Percentiles rank a stretch among this genome's conserved stretches.
Evolutionary conservation across 78 protist species (phyloP).

Genomic region (Bigelowiella natans): DNA sequence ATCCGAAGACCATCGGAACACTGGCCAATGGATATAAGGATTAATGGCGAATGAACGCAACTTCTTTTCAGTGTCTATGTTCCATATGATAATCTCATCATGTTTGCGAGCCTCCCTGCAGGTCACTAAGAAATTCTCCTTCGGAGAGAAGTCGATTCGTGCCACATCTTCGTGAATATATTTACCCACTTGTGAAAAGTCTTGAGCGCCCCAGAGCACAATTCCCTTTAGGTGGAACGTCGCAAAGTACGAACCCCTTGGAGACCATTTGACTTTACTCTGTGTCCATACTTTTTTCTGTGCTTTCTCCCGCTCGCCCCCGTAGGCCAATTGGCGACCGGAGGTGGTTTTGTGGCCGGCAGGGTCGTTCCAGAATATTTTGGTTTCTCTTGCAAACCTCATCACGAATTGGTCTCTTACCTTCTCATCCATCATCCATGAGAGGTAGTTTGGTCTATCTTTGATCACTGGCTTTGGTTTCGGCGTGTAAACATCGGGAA

Average conservation of each 20-base stretch:
- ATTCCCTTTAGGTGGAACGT: not conserved
- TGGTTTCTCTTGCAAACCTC: not conserved
- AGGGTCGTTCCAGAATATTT: not conserved
- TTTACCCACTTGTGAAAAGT: not conserved
- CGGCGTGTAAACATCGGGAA: too few relatives aligned
- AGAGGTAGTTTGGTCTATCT: not conserved
- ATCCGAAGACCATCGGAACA: not conserved
- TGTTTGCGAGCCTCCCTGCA: not conserved
- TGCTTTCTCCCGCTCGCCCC: not conserved
- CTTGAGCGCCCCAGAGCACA: not conserved
- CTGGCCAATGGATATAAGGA: not conserved
- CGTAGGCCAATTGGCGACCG: not conserved
- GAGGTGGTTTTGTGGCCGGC: not conserved
- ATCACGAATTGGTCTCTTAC: not conserved
- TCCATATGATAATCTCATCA: not conserved
- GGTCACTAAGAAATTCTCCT: not conserved
- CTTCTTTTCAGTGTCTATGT: not conserved
- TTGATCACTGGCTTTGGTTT: too few relatives aligned
- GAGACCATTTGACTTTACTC: not conserved
- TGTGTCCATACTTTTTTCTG: not conserved
- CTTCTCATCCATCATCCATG: not conserved
- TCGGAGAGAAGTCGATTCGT: not conserved
- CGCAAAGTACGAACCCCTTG: not conserved
- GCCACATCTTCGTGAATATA: not conserved
- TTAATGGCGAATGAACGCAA: not conserved